Base-by-base conservation (phyloP, 352 stramenopile species). In the Phytophthora cryptogea region DNA sequence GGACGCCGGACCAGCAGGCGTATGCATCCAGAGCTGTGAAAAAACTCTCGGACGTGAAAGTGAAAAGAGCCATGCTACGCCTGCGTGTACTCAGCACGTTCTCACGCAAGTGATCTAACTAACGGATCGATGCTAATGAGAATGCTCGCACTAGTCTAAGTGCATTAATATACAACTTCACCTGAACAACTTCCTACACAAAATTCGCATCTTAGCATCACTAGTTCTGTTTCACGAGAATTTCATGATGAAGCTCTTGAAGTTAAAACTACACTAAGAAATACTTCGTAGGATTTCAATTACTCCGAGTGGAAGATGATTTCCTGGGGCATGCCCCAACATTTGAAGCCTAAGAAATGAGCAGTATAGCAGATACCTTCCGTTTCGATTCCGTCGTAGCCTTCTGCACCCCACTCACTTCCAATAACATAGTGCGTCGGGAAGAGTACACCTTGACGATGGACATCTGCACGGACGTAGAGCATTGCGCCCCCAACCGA, bases 331-430 rank as follows among this genome's bases (percentile, higher is more conserved):
- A 80, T 70, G 16, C 55, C 64, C 59, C 66, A 80, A 51, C 68
- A 80, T 43, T 54, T 70, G 64, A 62, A 80, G 9, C 71, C 71
- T 0, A 80, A 26, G 43, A 80, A 70, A 33, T 72, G 63, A 7
- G 72, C 72, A 5, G 17, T 35, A 49, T 74, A 76, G 45, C 68
- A 81, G 10, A 81, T 28, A 2, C 72, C 68, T 47, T 75, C 65
- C 17, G 65, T 76, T 56, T 81, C 72, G 27, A 81, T 74, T n/a
- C 61, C 72, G 46, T 81, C 72, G 62, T 68, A 76, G 0, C 72
- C 68, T 52, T 78, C 69, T 2, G 33, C 14, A 7, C 61, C 47
- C 68, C 68, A 76, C 23, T 68, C 50, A 16, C 42, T 67, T 28
- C 68, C 68, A 23, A 76, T 72, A 8, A 74, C 16, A 23, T 72